These are phyloP conservation scores for Zymoseptoria passerinii DNA, from an alignment of 2,329 filamentous ascomycete species.

Conservation along the genomic window DNA sequence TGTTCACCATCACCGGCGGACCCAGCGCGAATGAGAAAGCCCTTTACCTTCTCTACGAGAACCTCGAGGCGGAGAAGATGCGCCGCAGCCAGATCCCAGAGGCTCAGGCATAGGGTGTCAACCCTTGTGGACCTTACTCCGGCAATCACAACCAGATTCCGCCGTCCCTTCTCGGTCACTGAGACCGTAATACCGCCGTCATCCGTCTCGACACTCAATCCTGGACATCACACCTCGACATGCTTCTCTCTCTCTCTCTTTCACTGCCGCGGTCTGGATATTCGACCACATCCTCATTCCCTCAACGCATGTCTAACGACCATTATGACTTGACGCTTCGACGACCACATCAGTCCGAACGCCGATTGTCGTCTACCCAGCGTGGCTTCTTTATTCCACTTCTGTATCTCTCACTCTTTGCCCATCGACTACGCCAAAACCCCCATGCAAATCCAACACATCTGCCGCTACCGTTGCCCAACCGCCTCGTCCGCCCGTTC, in stretches of 20 bases:
- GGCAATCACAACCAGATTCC: slow-evolving; percentile 2
- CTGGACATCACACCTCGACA: background rate
- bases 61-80: slow-evolving; percentile 98
- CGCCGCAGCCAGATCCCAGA: slow-evolving; percentile 72
- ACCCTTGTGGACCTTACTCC: slow-evolving; percentile 4
- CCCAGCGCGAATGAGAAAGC: slow-evolving; percentile 91
- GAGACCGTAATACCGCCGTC: background rate
- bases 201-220: background rate
- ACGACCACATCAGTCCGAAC: slow-evolving; percentile 17
- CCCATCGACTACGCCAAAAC: slow-evolving; percentile 2
- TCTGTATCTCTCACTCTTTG: background rate
- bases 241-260: background rate
- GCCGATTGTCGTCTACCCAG: slow-evolving; percentile 15
- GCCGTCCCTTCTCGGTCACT: slow-evolving; percentile 9
- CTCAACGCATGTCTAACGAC: slow-evolving; percentile 14
- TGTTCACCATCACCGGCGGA: slow-evolving; percentile 99
- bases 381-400: slow-evolving; percentile 7
- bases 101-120: slow-evolving; percentile 27
- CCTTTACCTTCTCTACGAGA: slow-evolving; percentile 93
- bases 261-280: background rate
- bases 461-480: background rate
- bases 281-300: background rate
- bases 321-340: slow-evolving; percentile 23
- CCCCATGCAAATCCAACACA: slow-evolving; percentile 1
- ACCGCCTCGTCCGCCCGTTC: background rate